Evolutionary conservation across 2,329 filamentous ascomycete genomes (phyloP).

Genomic region (Huntiella omanensis): DNA sequence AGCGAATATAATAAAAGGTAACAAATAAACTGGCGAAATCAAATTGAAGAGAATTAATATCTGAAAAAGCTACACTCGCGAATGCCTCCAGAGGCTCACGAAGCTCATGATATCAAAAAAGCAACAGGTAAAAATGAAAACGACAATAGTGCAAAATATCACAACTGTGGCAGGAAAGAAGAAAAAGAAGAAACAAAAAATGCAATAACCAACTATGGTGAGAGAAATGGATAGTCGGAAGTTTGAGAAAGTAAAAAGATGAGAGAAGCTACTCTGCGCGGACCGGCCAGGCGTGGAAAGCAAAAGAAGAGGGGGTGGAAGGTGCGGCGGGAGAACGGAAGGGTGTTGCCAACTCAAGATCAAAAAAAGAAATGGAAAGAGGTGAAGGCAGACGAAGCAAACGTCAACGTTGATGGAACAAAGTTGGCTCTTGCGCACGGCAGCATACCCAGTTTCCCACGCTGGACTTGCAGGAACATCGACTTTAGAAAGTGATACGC

Average conservation of each 20-base stretch:
- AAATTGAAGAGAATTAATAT: not conserved
- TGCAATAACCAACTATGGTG: not conserved
- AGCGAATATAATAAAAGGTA: not conserved
- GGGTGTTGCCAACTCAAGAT: not conserved
- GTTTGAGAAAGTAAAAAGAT: not conserved
- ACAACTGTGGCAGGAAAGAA: conserved; percentile 3
- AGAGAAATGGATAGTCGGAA: not conserved
- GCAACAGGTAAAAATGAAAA: not conserved
- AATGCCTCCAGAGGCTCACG: conserved; percentile 1
- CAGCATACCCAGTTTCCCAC: not conserved
- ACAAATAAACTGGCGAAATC: not conserved
- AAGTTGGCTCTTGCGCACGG: not conserved
- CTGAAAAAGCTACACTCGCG: not conserved
- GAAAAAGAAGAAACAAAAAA: conserved; percentile 9
- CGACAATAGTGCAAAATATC: conserved; percentile 11
- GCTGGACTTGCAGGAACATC: not conserved
- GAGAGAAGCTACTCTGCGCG: not conserved
- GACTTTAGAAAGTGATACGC: too few species aligned
- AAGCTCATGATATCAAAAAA: conserved; percentile 1
- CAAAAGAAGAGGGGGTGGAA: not conserved
- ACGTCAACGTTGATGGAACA: not conserved
- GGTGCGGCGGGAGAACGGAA: not conserved
- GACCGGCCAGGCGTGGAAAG: not conserved
- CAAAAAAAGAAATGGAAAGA: not conserved
- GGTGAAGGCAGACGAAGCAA: not conserved